Evolutionary conservation across 257 asterid genomes (phyloP).

Genomic region (Solanum chmielewskii): DNA sequence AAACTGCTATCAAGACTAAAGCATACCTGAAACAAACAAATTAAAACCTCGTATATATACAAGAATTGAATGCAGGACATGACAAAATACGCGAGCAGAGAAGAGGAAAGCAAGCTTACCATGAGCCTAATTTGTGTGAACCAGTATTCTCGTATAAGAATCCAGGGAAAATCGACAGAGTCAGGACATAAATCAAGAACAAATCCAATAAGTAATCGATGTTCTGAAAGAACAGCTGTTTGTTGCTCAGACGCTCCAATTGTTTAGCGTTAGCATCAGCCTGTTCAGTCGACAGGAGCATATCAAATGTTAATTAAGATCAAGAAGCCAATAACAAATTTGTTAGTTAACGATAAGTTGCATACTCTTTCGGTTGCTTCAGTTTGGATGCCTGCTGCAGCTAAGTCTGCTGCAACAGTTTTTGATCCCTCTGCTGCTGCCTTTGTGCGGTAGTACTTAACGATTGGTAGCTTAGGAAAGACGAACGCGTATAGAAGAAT

Average conservation of each 20-base stretch:
- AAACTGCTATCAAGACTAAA: constrained; percentile 24
- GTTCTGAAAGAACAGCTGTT: constrained; percentile 37
- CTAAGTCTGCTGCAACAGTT: constrained; percentile 77
- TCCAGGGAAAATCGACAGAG: neutral
- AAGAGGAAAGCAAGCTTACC: constrained; percentile 28
- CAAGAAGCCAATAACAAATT: neutral
- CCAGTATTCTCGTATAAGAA: constrained; percentile 58
- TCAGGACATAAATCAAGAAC: constrained; percentile 52
- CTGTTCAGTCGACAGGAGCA: neutral
- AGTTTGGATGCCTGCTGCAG: constrained; percentile 53
- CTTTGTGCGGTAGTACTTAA: constrained; percentile 28
- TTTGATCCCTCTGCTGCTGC: constrained; percentile 68
- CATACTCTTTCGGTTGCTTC: constrained; percentile 2
- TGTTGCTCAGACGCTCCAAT: constrained; percentile 40
- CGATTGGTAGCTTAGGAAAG: constrained; percentile 27
- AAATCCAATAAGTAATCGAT: constrained; percentile 48
- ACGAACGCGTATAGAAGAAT: constrained; percentile 18
- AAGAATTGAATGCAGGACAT: neutral
- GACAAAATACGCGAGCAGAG: neutral
- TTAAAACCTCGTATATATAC: neutral
- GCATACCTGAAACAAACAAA: constrained; percentile 14
- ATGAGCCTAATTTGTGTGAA: constrained; percentile 48
- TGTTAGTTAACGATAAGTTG: neutral
- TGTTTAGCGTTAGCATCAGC: constrained; percentile 9
- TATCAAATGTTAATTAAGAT: neutral